Evolutionary conservation across 768 basidiomycete genomes (phyloP).

Genomic region (button mushroom (Agaricus bisporus)): DNA sequence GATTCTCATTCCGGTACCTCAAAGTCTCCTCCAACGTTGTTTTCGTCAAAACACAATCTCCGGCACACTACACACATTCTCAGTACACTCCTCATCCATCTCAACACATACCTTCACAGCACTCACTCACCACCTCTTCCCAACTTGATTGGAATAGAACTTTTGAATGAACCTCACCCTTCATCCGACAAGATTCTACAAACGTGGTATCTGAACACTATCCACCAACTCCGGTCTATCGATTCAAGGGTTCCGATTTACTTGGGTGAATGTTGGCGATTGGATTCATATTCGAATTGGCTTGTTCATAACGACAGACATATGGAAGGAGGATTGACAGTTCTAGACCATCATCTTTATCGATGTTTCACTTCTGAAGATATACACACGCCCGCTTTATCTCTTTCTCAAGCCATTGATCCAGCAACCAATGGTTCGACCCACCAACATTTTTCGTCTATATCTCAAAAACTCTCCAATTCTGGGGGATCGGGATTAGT

Average conservation of each 20-base stretch:
- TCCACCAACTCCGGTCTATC: slow-evolving; percentile 43
- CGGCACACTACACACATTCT: slow-evolving; percentile 44
- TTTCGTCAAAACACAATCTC: slow-evolving; percentile 37
- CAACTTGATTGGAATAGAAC: slow-evolving; percentile 55
- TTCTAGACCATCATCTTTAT: slow-evolving; percentile 81
- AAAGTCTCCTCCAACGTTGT: slow-evolving; percentile 42
- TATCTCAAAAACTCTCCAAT: slow-evolving; percentile 24
- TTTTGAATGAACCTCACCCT: slow-evolving; percentile 55
- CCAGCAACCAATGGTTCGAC: slow-evolving; percentile 27
- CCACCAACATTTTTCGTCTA: slow-evolving; percentile 24
- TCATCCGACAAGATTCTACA: slow-evolving; percentile 44
- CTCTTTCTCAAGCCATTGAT: slow-evolving; percentile 30
- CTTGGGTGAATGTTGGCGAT: slow-evolving; percentile 72
- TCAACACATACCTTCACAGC: slow-evolving; percentile 14
- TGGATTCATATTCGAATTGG: slow-evolving; percentile 56
- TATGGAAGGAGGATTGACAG: slow-evolving; percentile 30
- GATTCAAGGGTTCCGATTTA: slow-evolving; percentile 61
- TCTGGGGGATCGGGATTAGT: slow-evolving; percentile 36
- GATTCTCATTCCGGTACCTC: slow-evolving; percentile 65
- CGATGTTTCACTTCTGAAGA: slow-evolving; percentile 70
- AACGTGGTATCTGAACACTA: slow-evolving; percentile 57
- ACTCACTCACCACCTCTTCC: slow-evolving; percentile 31
- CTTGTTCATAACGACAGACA: slow-evolving; percentile 25
- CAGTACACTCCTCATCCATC: slow-evolving; percentile 30
- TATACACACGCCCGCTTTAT: slow-evolving; percentile 43